Evolutionary conservation across 2,329 filamentous ascomycete genomes (phyloP), one percentile per base, ranked within the genome.

Genomic region (Sclerotinia borealis): DNA sequence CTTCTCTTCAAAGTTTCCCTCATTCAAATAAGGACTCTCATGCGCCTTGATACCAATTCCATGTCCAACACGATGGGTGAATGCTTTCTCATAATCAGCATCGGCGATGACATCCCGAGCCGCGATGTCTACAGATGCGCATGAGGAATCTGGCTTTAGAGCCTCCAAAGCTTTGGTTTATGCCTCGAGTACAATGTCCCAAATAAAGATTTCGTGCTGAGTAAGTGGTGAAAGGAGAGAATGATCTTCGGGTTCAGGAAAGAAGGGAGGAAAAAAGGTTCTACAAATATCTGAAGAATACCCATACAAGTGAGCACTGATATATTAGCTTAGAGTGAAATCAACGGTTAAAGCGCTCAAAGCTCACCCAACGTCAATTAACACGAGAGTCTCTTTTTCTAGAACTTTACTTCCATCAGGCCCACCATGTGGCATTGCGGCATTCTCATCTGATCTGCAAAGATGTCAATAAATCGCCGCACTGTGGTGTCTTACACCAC

Each of bases 21-120:
- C 84, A 71, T 88, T 86, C 37, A 88, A 74, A 67, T 87, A 88
- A 0, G 85, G 85, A 36, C 82, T 84, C 70, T 88, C 85, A 66
- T 87, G 85, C 1, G 85, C 85, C 74, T 88, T 87, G 70, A 88
- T 86, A 0, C 85, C 85, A 54, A 88, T 86, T 1, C 85, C 82
- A 68, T 88, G 85, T 1, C 85, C 85, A 1, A 88, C 76, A 1
- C 85, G 79, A 67, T 88, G 85, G 1, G 85, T 87, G 66, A 88
- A 88, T 0, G 77, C 78, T 25, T 79, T 75, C 0, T 82, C 83
- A 64, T 87, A 87, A 0, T 84, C 85, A 0, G 83, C 84, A 13
- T 79, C 72, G 15, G 81, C 78, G 56, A 88, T 87, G 25, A 87
- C 77, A 0, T 75, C 74, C 1, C 85, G 78, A 7, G 85, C 85